Percentiles rank a stretch among this genome's conserved stretches.
phyloP scores from a whole-genome alignment of 2,329 filamentous ascomycete species.

The Colletotrichum somersetense region DNA sequence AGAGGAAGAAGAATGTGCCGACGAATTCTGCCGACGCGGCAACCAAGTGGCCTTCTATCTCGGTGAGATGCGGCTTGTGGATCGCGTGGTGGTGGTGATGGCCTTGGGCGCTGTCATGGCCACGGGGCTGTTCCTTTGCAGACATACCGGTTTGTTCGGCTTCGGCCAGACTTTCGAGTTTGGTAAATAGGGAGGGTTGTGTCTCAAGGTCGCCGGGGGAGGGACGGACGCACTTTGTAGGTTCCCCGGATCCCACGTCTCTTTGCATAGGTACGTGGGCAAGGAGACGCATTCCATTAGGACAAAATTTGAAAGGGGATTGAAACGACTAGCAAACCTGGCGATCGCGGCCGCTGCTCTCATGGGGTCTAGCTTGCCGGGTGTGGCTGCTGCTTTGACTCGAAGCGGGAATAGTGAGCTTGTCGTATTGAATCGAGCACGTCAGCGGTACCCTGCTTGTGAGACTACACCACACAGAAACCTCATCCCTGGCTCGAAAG shows the following conservation, averaged over 20 bases:
- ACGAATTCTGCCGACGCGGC: conserved; percentile 57
- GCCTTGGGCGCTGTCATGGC: background rate
- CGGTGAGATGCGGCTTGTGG: conserved; percentile 1
- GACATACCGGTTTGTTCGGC: background rate
- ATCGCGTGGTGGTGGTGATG: background rate
- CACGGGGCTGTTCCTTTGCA: background rate
- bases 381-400: conserved; percentile 7
- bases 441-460: conserved; percentile 2
- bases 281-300: background rate
- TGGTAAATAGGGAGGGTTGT: background rate
- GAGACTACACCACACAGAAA: background rate
- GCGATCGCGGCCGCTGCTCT: background rate
- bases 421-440: background rate
- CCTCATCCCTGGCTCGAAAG: background rate
- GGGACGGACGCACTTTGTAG: background rate
- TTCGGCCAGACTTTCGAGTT: too few species aligned
- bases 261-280: background rate
- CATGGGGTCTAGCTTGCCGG: background rate
- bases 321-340: background rate
- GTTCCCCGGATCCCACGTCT: background rate
- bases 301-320: background rate
- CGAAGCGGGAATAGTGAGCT: background rate
- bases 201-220: background rate
- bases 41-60: conserved; percentile 46
- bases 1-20: conserved; percentile 59